phyloP scores from a whole-genome alignment of 225 moss, liverwort and hornwort genomes.

The Ulota crispa region DNA sequence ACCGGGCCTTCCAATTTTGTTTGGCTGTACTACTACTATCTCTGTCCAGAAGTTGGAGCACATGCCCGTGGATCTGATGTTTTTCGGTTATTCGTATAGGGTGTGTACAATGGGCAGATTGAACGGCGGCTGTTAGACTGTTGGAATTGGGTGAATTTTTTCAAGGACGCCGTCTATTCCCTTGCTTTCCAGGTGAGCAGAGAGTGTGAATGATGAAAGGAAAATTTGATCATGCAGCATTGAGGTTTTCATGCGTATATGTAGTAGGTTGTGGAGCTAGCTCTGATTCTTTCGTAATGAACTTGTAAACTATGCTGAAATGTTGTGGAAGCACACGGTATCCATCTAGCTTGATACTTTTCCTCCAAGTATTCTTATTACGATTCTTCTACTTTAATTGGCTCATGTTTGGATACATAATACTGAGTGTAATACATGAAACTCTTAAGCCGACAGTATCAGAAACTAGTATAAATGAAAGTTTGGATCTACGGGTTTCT shows the following conservation, averaged over 20 bases:
- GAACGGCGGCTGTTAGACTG: slow-evolving; percentile 76
- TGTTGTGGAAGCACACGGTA: slow-evolving; percentile 4
- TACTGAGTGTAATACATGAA: not conserved
- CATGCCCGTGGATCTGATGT: slow-evolving; percentile 18
- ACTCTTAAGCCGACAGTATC: not conserved
- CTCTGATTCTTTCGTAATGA: not conserved
- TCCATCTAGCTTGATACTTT: not conserved
- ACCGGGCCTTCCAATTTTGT: not conserved
- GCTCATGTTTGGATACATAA: not conserved
- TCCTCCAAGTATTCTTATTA: not conserved
- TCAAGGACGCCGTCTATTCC: slow-evolving; percentile 90
- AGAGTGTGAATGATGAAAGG: not conserved
- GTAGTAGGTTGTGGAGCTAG: not conserved
- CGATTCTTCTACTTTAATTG: not conserved
- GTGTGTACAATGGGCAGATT: slow-evolving; percentile 75
- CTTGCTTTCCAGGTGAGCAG: slow-evolving; percentile 79
- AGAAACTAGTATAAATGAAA: not conserved
- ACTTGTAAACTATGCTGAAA: not conserved
- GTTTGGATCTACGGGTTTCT: not conserved
- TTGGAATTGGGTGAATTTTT: slow-evolving; percentile 86
- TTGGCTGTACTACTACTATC: not conserved
- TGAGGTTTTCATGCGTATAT: not conserved
- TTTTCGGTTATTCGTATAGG: slow-evolving; percentile 50
- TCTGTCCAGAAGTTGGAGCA: slow-evolving; percentile 8
- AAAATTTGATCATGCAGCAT: not conserved